Base-by-base conservation (phyloP, 805 yeast genomes). In the Komagataella populi region DNA sequence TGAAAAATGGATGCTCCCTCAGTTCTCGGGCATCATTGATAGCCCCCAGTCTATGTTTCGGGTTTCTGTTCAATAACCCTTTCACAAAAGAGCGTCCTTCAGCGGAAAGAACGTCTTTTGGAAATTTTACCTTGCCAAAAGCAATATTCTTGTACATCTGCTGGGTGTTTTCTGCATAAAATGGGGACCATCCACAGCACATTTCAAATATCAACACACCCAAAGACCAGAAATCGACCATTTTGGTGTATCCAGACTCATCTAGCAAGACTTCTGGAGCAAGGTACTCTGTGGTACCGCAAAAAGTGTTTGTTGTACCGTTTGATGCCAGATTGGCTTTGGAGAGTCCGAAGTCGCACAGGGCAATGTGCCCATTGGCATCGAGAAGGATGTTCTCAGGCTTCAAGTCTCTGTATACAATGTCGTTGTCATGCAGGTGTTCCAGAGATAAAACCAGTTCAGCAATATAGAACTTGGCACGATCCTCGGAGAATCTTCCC, bases 131-230 rank as follows among this genome's bases (percentile, higher is more conserved):
- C 67, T 91, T 93, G 55, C 99, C 99, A 69, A 89, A 93, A 4
- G 98, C 99, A 71, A 93, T 93, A 69, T 93, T 93, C 71, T 91
- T 93, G 70, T 93, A 93, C 99, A 93, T 93, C 68, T 93, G 96
- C 71, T 93, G 98, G 49, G 96, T 89, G 66, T 88, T 91, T 56
- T 91, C 97, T 23, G 98, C 99, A 62, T 88, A 93, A 67, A 93
- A 93, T 51, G 99, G 99, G 4, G 96, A 86, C 99, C 98, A 93
- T 50, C 99, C 99, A 70, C 98, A 93, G 68, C 98, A 90, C 99
- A 93, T 93, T 70, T 93, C 99, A 68, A 93, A 93, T 48, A 93
- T 89, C 53, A 93, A 72, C 23, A 93, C 99, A 54, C 99, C 99
- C 53, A 93, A 71, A 2, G 98, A 90, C 99, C 99, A 93, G 61